A percentile compares a stretch with the other conserved stretches of the same genome.
Evolutionary conservation across 2,329 filamentous ascomycete genomes (phyloP).

Genomic region (Colletotrichum tanaceti): DNA sequence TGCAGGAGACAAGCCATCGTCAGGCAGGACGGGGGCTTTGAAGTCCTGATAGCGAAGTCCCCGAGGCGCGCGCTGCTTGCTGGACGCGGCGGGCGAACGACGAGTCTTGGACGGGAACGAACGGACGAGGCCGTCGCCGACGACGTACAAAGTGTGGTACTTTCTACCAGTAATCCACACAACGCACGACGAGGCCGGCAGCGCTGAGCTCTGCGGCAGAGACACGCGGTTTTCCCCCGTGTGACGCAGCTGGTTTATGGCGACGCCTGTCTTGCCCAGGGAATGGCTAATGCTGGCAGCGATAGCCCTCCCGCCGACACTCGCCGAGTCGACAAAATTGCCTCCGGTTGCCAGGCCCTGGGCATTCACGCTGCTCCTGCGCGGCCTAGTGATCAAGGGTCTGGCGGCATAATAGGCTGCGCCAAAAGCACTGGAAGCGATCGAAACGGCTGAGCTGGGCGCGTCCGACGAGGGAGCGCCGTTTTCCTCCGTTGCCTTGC

Average conservation of each 20-base stretch:
- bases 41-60: slow-evolving; percentile 73
- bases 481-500: slow-evolving; percentile 57
- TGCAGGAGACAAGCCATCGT: slow-evolving; percentile 67
- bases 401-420: slow-evolving; percentile 77
- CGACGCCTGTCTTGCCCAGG: slow-evolving; percentile 77
- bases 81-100: slow-evolving; percentile 64
- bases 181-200: slow-evolving; percentile 70
- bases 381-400: slow-evolving; percentile 66
- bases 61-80: slow-evolving; percentile 64
- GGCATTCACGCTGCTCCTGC: slow-evolving; percentile 60
- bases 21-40: slow-evolving; percentile 71
- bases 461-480: slow-evolving; percentile 62
- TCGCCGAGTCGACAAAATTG: slow-evolving; percentile 69
- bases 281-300: slow-evolving; percentile 80
- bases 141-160: slow-evolving; percentile 71
- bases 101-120: slow-evolving; percentile 71
- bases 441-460: slow-evolving; percentile 69
- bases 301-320: slow-evolving; percentile 77
- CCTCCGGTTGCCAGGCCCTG: slow-evolving; percentile 51
- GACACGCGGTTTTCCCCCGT: slow-evolving; percentile 80
- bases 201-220: slow-evolving; percentile 67
- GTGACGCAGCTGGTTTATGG: slow-evolving; percentile 77
- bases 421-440: slow-evolving; percentile 77
- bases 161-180: slow-evolving; percentile 73
- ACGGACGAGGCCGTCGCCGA: slow-evolving; percentile 74